These are phyloP conservation scores for Orbilia javanica DNA, from an alignment of 2,329 filamentous ascomycete species.

Conservation along the genomic window DNA sequence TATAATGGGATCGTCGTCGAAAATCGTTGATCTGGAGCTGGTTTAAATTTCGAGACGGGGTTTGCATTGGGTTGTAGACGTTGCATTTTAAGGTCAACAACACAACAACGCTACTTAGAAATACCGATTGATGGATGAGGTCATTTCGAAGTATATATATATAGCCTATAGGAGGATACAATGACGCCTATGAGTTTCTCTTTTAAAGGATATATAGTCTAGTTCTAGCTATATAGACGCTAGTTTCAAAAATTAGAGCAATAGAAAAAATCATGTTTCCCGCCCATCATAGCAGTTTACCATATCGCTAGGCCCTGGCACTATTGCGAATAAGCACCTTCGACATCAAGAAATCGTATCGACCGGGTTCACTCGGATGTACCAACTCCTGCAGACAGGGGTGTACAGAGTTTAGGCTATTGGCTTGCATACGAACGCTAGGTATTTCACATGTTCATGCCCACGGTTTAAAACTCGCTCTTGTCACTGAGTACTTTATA, in stretches of 20 bases:
- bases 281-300: neutral
- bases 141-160: too few relatives aligned
- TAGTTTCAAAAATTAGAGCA: too few relatives aligned
- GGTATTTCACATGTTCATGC: conserved; percentile 7
- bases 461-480: neutral
- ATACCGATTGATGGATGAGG: too few relatives aligned
- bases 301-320: too few relatives aligned
- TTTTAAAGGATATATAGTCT: too few relatives aligned
- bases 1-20: neutral
- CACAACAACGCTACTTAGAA: conserved; percentile 15
- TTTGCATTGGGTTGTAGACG: conserved; percentile 51
- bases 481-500: neutral
- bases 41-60: too few relatives aligned
- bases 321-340: neutral
- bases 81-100: conserved; percentile 29
- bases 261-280: neutral
- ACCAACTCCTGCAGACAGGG: neutral
- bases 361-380: conserved; percentile 1
- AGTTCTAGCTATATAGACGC: too few relatives aligned
- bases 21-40: neutral
- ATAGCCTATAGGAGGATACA: too few relatives aligned
- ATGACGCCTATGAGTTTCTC: too few relatives aligned
- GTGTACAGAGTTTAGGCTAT: neutral
- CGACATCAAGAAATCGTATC: conserved; percentile 3
- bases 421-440: neutral